A percentile compares a stretch with the other conserved stretches of the same genome.
Evolutionary conservation across 805 yeast species (phyloP).

Genomic region (Lipomyces kockii): DNA sequence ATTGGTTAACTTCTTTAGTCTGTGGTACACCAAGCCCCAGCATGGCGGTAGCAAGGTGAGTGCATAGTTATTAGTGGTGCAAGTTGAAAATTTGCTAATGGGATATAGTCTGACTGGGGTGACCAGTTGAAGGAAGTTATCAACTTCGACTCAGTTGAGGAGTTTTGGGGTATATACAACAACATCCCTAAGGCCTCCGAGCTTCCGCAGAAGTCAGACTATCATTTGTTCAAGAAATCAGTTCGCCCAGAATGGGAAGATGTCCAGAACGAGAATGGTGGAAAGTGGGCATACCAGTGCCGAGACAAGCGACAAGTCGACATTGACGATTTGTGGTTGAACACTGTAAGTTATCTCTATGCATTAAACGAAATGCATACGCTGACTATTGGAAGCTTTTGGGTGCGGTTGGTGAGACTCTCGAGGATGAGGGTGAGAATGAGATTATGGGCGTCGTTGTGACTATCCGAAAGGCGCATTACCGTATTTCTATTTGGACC

Average conservation of each 20-base stretch:
- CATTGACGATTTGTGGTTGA: slow-evolving; percentile 89
- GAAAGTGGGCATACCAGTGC: slow-evolving; percentile 88
- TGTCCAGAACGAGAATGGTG: slow-evolving; percentile 81
- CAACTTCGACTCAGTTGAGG: slow-evolving; percentile 92
- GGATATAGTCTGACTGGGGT: slow-evolving; percentile 74
- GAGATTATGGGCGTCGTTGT: slow-evolving; percentile 95
- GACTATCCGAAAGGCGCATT: slow-evolving; percentile 79
- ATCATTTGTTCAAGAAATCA: slow-evolving; percentile 91
- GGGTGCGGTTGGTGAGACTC: slow-evolving; percentile 92
- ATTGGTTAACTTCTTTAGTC: slow-evolving; percentile 64
- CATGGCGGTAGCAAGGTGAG: slow-evolving; percentile 55
- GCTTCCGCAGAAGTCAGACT: slow-evolving; percentile 89
- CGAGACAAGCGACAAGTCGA: slow-evolving; percentile 59
- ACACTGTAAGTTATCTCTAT: slow-evolving; percentile 53
- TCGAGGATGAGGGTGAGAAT: slow-evolving; percentile 75
- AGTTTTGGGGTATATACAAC: slow-evolving; percentile 97
- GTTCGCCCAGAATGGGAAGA: slow-evolving; percentile 99
- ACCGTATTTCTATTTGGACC: slow-evolving; percentile 93
- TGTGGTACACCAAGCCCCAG: slow-evolving; percentile 97
- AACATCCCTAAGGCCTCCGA: slow-evolving; percentile 90
- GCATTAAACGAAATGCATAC: not conserved
- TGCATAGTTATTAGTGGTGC: not conserved
- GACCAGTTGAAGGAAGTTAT: slow-evolving; percentile 92
- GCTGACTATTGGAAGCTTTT: slow-evolving; percentile 50
- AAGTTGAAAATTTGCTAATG: not conserved